Evolutionary conservation across 73 alveolate genomes (phyloP).

Genomic region (Paramecium tetraurelia): DNA sequence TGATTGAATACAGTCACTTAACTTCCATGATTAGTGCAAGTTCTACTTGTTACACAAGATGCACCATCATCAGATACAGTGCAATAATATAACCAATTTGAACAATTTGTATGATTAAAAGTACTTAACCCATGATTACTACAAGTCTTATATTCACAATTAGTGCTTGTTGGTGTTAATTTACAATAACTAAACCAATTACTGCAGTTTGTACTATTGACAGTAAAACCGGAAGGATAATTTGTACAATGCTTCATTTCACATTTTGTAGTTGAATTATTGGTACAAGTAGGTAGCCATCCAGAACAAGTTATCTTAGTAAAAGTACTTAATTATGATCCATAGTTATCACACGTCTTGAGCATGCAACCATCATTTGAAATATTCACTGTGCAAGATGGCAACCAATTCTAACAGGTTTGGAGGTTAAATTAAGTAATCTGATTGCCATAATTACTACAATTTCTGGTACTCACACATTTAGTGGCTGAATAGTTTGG

Average conservation of each 20-base stretch:
- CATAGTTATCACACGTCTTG: constrained; percentile 15
- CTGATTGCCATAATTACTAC: neutral
- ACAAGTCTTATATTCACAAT: neutral
- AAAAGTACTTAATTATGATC: neutral
- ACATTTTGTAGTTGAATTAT: neutral
- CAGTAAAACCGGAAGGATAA: neutral
- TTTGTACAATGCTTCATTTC: neutral
- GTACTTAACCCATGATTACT: neutral
- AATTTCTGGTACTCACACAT: neutral
- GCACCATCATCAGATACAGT: neutral
- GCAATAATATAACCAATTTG: neutral
- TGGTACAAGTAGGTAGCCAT: constrained; percentile 12
- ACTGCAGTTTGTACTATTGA: neutral
- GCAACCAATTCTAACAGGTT: neutral
- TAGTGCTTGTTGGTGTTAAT: neutral
- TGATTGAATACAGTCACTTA: neutral
- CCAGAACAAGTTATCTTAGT: neutral
- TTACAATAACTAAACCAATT: constrained; percentile 8
- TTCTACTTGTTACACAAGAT: constrained; percentile 3
- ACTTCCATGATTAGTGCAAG: constrained; percentile 18
- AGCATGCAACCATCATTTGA: constrained; percentile 14
- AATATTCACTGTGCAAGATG: neutral
- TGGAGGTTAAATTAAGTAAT: neutral
- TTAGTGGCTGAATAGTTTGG: neutral
- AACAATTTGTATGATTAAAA: constrained; percentile 1